phyloP scores from a whole-genome alignment of 1,284 basidiomycete species.

The Apiotrichum laibachii region DNA sequence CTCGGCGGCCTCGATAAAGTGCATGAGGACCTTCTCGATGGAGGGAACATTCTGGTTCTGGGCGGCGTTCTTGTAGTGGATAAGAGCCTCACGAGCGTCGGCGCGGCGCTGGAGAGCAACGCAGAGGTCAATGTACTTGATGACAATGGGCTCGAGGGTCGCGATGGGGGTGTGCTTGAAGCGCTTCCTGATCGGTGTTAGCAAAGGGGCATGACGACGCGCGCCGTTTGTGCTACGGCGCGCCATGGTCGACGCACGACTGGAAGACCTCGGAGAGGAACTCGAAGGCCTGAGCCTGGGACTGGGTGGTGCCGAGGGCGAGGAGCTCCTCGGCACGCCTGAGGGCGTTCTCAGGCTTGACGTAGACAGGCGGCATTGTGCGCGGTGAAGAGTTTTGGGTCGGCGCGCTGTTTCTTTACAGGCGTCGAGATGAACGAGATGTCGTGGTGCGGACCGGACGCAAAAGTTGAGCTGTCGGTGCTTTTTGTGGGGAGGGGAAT shows the following conservation, averaged over 20 bases:
- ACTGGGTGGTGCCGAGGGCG: slow-evolving; percentile 48
- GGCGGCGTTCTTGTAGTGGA: slow-evolving; percentile 92
- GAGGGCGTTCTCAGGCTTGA: slow-evolving; percentile 53
- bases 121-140: slow-evolving; percentile 81
- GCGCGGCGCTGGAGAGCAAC: slow-evolving; percentile 92
- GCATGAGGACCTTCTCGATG: slow-evolving; percentile 88
- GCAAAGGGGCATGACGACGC: background rate
- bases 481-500: slow-evolving; percentile 9
- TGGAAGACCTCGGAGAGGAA: slow-evolving; percentile 51
- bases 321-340: slow-evolving; percentile 53
- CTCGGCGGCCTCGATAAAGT: slow-evolving; percentile 84
- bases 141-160: slow-evolving; percentile 92
- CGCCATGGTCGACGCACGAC: slow-evolving; percentile 48
- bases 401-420: background rate
- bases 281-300: slow-evolving; percentile 51
- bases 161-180: slow-evolving; percentile 88
- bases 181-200: slow-evolving; percentile 60
- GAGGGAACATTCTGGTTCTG: slow-evolving; percentile 88
- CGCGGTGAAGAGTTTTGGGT: slow-evolving; percentile 1
- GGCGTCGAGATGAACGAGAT: too few species aligned
- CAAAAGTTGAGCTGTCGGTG: too few species aligned
- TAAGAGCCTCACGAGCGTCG: slow-evolving; percentile 86
- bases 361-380: slow-evolving; percentile 50
- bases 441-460: too few species aligned
- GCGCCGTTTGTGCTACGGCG: too few species aligned